A percentile compares a stretch with the other conserved stretches of the same genome.
Conservation (phyloP, 768 basidiomycete genomes). For the Vararia minispora region DNA sequence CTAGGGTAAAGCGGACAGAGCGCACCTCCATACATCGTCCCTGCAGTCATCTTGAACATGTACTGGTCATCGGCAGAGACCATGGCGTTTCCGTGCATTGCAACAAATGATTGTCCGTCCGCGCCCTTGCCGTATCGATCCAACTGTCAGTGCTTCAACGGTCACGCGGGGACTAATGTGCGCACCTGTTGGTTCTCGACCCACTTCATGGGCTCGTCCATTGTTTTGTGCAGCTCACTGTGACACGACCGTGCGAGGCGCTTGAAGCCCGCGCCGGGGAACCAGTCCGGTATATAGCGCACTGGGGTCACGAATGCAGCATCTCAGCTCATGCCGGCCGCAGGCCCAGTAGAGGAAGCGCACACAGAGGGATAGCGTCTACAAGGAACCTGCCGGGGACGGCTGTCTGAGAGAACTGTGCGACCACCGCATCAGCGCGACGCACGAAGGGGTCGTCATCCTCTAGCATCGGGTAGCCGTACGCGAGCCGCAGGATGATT, state of each 20-base stretch:
- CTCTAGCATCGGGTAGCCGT: conserved; percentile 15
- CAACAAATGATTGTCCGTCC: no score
- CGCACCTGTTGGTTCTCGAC: no score
- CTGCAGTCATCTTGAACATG: no score
- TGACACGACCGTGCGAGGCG: conserved; percentile 13
- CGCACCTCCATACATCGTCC: no score
- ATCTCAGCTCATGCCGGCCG: no score
- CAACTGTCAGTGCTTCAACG: no score
- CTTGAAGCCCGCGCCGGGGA: conserved; percentile 14
- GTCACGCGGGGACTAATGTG: no score
- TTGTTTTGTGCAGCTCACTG: no score
- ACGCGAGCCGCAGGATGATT: conserved; percentile 15
- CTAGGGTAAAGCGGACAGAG: conserved; percentile 23
- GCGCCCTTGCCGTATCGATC: no score
- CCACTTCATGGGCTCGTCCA: no score
- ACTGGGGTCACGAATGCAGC: conserved; percentile 8
- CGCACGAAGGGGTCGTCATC: conserved; percentile 9
- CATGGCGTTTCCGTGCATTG: no score
- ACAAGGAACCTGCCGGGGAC: conserved; percentile 13
- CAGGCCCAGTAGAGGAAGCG: not conserved
- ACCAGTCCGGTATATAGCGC: conserved; percentile 12
- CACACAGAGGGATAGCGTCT: conserved; percentile 10
- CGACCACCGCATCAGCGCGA: conserved; percentile 2
- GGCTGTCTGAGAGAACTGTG: conserved; percentile 4
- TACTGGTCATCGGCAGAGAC: no score